Conservation (phyloP, 345 rosid genomes). For the Kernera saxatilis region DNA sequence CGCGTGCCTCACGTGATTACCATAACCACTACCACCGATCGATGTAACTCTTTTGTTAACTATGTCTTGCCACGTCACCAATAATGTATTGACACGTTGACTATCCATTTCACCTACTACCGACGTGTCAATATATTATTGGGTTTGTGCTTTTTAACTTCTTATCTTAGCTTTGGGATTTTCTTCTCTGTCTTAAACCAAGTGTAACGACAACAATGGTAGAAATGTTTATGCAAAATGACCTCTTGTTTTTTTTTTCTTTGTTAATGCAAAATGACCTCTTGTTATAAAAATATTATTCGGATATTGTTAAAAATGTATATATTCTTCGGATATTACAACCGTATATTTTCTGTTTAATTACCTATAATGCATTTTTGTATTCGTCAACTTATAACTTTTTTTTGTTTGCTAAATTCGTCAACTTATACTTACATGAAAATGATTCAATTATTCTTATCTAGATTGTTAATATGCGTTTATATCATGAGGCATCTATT, state of each 20-base stretch:
- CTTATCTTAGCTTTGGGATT: conserved; percentile 15
- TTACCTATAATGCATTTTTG: background rate
- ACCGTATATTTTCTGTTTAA: background rate
- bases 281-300: background rate
- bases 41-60: conserved; percentile 4
- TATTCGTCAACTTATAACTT: background rate
- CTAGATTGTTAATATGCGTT: background rate
- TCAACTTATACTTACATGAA: too few species aligned
- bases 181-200: conserved; percentile 13
- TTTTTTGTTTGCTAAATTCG: too few species aligned
- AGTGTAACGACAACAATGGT: conserved; percentile 16
- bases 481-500: background rate
- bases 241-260: too few species aligned
- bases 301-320: background rate
- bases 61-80: conserved; percentile 20
- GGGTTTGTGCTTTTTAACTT: conserved; percentile 24
- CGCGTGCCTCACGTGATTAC: conserved; percentile 20
- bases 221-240: conserved; percentile 8
- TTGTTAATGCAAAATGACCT: conserved; percentile 11
- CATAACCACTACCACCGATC: background rate
- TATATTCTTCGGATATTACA: background rate
- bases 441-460: too few species aligned
- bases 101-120: conserved; percentile 10
- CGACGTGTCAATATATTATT: conserved; percentile 32
- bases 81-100: conserved; percentile 33